Conservation (phyloP, 2,329 filamentous ascomycete species). For the Cercospora zeina region DNA sequence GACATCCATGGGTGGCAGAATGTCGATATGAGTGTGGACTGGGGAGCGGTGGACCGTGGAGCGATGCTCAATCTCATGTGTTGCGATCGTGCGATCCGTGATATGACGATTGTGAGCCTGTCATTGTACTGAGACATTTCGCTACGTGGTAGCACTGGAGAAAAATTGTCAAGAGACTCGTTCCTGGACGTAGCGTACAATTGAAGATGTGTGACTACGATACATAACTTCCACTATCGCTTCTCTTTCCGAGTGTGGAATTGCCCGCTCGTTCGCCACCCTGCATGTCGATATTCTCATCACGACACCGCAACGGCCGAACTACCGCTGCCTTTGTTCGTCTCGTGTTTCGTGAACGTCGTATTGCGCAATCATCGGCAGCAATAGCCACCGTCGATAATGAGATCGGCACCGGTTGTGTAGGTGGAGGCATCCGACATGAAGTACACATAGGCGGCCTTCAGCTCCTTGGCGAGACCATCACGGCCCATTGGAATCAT, state of each 20-base stretch:
- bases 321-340: background rate
- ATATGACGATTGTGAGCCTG: background rate
- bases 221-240: slow-evolving; percentile 5
- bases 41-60: background rate
- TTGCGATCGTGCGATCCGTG: slow-evolving; percentile 1
- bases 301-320: background rate
- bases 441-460: slow-evolving; percentile 59
- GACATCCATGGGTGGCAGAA: background rate
- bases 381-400: slow-evolving; percentile 54
- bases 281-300: background rate
- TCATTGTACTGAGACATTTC: background rate
- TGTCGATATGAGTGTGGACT: background rate
- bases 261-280: slow-evolving; percentile 3
- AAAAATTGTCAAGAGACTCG: background rate
- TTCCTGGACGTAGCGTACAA: background rate
- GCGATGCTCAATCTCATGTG: slow-evolving; percentile 5
- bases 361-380: slow-evolving; percentile 35
- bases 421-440: slow-evolving; percentile 55
- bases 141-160: background rate
- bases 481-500: slow-evolving; percentile 64
- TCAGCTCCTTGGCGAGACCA: slow-evolving; percentile 65
- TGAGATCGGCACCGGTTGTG: slow-evolving; percentile 53
- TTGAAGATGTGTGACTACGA: slow-evolving; percentile 15
- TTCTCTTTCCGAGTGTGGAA: background rate
- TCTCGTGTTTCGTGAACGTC: slow-evolving; percentile 18